Evolutionary conservation across 768 basidiomycete species (phyloP), one percentile per base, ranked within the genome.

Genomic region (Suillus ampliporus): DNA sequence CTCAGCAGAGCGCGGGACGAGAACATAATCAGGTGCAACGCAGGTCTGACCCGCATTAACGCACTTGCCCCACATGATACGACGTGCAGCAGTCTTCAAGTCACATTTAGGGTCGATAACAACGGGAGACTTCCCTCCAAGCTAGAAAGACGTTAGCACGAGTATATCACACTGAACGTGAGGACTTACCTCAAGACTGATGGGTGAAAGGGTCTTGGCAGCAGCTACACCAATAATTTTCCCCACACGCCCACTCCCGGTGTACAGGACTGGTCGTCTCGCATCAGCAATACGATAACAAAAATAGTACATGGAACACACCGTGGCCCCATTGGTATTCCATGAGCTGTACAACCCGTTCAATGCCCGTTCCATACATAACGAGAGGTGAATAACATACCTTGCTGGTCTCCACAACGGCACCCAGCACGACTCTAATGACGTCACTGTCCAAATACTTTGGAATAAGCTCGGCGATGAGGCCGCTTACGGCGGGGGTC

Each of bases 61-160:
- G 52, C 78, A 76, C 68, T 92, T 92, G n/a, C 92, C 92, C 91
- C 91, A 94, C 40, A 94, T 72, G 48, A 95, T 80, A n/a, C 93
- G 83, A 47, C 82, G 83, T 3, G 91, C 90, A 0, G 88, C 82
- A 5, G 81, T 76, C 61, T 86, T 80, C 56, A 94, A 75, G 70
- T 95, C 88, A 59, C 84, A 86, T 23, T 78, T 80, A 0, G 90
- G 82, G 72, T 94, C 90, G 48, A 95, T 77, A 64, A 94, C 79
- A 21, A 87, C 90, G 1, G 92, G 92, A 1, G 84, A 87, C 73
- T 94, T 92, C 28, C 92, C 89, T 70, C 86, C 86, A 34, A 87
- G 85, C 86, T 87, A 64, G 31, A 61, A 62, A 21, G 52, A 9
- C 0, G 34, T 47, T 51, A 6, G 3, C 19, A 43, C 43, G 2